Conservation (phyloP, 2,329 filamentous ascomycete genomes). For the Macrophomina tecta region DNA sequence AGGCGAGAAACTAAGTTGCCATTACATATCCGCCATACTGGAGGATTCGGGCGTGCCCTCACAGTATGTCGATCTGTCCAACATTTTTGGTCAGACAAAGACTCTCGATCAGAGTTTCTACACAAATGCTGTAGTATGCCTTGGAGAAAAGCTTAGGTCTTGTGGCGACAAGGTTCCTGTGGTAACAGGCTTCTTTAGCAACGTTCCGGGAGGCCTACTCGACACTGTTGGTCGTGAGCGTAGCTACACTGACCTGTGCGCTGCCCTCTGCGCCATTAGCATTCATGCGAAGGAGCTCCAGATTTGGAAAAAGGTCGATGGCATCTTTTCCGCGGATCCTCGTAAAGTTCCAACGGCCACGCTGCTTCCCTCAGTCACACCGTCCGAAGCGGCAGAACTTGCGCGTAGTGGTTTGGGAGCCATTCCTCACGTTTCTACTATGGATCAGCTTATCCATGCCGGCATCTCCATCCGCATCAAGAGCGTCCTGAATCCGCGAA, state of each 20-base stretch:
- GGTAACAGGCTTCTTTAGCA: constrained; percentile 90
- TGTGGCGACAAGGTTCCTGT: constrained; percentile 55
- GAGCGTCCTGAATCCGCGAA: constrained; percentile 86
- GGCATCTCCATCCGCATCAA: constrained; percentile 88
- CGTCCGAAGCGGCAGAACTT: constrained; percentile 91
- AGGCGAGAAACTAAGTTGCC: constrained; percentile 93
- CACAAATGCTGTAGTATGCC: constrained; percentile 46
- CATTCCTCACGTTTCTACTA: constrained; percentile 97
- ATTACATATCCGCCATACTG: constrained; percentile 85
- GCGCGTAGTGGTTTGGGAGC: constrained; percentile 81
- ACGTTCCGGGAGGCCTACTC: constrained; percentile 87
- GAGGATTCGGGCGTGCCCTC: constrained; percentile 82
- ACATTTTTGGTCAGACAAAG: constrained; percentile 64
- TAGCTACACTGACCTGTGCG: constrained; percentile 97
- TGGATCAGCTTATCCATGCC: constrained; percentile 85
- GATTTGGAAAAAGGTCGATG: constrained; percentile 99
- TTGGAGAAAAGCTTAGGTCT: constrained; percentile 51
- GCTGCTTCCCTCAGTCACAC: constrained; percentile 86
- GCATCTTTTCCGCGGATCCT: constrained; percentile 86
- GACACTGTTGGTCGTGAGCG: constrained; percentile 91
- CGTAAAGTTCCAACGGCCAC: constrained; percentile 91
- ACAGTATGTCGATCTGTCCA: constrained; percentile 87
- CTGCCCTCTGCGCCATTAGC: constrained; percentile 87
- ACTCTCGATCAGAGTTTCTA: constrained; percentile 56
- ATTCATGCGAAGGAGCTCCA: constrained; percentile 87